Evolutionary conservation across 2,329 filamentous ascomycete genomes (phyloP).

Genomic region (Ustulina deusta): DNA sequence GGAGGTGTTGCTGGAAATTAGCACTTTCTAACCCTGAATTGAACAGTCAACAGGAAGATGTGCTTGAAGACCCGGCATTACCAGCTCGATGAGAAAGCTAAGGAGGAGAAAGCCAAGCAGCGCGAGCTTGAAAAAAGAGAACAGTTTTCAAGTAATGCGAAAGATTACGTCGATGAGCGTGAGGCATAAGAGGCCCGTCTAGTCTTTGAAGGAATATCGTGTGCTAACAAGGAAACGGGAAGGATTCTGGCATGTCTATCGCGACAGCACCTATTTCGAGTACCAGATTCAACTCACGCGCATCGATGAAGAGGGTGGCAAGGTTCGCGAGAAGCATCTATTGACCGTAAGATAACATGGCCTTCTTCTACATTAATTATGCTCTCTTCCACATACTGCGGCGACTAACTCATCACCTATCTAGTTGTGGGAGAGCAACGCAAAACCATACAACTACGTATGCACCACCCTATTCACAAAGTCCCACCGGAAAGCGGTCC

Average conservation of each 20-base stretch:
- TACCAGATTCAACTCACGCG: constrained; percentile 74
- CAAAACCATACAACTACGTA: constrained; percentile 70
- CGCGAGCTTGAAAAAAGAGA: constrained; percentile 41
- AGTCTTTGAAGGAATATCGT: neutral
- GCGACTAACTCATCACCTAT: neutral
- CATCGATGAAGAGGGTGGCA: constrained; percentile 57
- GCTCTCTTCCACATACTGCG: neutral
- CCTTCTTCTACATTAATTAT: neutral
- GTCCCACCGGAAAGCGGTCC: constrained; percentile 53
- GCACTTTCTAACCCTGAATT: neutral
- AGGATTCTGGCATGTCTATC: constrained; percentile 65
- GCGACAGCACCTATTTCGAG: constrained; percentile 70
- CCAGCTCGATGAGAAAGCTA: constrained; percentile 52
- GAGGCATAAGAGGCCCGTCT: neutral
- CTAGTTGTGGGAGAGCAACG: constrained; percentile 77
- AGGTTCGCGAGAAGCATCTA: constrained; percentile 68
- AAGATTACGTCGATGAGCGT: constrained; percentile 27
- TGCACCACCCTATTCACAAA: constrained; percentile 65
- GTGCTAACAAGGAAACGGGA: constrained; percentile 5
- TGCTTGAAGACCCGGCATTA: constrained; percentile 56
- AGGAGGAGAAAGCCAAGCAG: constrained; percentile 48
- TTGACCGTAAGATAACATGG: constrained; percentile 64
- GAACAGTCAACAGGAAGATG: constrained; percentile 42
- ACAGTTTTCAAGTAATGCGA: neutral
- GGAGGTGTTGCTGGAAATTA: neutral